A percentile compares a stretch with the other conserved stretches of the same genome.
Conservation (phyloP, 306 rosid species). For the Sophora flavescens region DNA sequence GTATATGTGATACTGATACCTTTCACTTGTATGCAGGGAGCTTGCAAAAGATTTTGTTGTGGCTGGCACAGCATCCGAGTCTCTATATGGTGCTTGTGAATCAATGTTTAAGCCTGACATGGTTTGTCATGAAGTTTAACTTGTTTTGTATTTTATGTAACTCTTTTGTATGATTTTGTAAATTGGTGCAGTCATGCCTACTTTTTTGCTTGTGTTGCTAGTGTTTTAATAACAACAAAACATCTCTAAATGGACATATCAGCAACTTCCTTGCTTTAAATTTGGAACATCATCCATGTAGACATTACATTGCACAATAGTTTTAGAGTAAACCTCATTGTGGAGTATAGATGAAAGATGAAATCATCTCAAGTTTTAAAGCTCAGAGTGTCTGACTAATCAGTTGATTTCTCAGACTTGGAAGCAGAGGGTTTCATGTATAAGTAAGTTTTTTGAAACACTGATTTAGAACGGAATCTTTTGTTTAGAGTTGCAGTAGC, state of each 20-base stretch:
- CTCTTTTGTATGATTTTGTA: conserved; percentile 13
- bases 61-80: conserved; percentile 96
- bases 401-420: conserved; percentile 4
- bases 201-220: conserved; percentile 18
- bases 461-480: background rate
- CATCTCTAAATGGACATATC: conserved; percentile 15
- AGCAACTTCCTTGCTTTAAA: background rate
- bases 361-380: conserved; percentile 4
- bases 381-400: background rate
- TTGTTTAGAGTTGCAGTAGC: background rate
- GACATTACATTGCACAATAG: background rate
- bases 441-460: background rate
- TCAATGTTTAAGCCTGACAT: conserved; percentile 95
- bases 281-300: background rate
- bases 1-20: background rate
- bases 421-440: background rate
- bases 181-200: background rate
- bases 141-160: conserved; percentile 29
- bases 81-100: conserved; percentile 98
- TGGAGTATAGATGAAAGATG: conserved; percentile 4
- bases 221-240: background rate
- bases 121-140: conserved; percentile 63
- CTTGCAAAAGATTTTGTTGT: conserved; percentile 98
- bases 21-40: conserved; percentile 67
- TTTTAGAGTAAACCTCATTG: background rate